Evolutionary conservation across 345 rosid species (phyloP), one percentile per base, ranked within the genome.

Genomic region (Boechera stricta): DNA sequence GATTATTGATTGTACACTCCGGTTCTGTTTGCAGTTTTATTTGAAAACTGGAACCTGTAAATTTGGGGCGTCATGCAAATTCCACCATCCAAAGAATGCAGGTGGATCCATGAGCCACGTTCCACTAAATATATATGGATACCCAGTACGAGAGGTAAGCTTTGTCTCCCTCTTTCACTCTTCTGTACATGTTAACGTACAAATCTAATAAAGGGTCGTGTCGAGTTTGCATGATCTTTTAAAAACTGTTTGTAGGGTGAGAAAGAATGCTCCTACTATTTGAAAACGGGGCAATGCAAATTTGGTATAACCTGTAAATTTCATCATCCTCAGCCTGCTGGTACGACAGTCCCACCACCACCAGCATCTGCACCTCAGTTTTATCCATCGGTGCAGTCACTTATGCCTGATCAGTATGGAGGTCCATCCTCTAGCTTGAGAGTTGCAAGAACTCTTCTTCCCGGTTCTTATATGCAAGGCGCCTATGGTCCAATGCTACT

Each of bases 61-160:
- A 86, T 94, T 91, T 82, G 97, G 97, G 79, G 97, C 96, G 21
- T 94, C 98, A 13, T 94, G 98, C 86, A 94, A 94, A 86, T 94
- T 87, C 86, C 81, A 94, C 90, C 98, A 94, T 78, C 98, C 98
- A 12, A 94, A 89, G 84, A 90, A 85, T 57, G 89, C 85, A 75
- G 89, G 77, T 77, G 91, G 86, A 74, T 84, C 94, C 60, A 74
- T 83, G 77, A 83, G 79, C 81, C 86, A 90, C 32, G 87, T 87
- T 79, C 82, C 90, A 53, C 70, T 84, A 73, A 94, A 90, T 86
- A 77, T 71, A 45, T 82, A 79, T 76, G 98, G 97, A 79, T 91
- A 86, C 85, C 98, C 97, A 16, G 73, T 90, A 63, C 87, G 96
- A 72, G 87, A 75, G 94, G 97, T 94, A 45, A 51, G 85, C 71